phyloP scores from a whole-genome alignment of 495 filamentous ascomycete genomes.

The Penicillium simplicissimum region DNA sequence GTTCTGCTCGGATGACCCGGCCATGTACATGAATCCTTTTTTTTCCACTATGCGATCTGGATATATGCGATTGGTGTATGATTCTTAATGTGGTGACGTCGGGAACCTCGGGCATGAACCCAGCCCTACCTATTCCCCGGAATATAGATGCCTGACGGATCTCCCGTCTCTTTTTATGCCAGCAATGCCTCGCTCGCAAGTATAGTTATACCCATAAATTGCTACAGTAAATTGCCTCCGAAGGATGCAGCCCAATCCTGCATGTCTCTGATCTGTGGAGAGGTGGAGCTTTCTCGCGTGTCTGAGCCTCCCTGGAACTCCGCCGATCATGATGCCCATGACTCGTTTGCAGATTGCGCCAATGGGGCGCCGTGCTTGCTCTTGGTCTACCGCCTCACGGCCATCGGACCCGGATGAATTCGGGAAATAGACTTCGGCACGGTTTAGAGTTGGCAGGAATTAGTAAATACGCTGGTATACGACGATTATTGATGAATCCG shows the following conservation, averaged over 20 bases:
- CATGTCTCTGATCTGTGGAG: slow-evolving; percentile 5
- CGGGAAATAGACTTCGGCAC: no score
- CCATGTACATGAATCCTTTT: slow-evolving; percentile 19
- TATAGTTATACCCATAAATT: slow-evolving; percentile 8
- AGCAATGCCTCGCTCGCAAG: slow-evolving; percentile 2
- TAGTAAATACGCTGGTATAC: neutral
- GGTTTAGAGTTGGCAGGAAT: neutral
- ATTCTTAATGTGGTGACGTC: neutral
- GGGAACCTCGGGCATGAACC: no score
- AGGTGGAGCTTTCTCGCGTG: slow-evolving; percentile 11
- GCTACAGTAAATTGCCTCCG: neutral
- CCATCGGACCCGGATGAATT: neutral
- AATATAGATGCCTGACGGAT: neutral
- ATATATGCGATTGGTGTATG: neutral
- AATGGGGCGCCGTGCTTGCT: neutral
- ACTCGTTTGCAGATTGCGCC: neutral
- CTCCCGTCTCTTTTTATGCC: neutral
- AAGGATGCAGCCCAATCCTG: slow-evolving; percentile 9
- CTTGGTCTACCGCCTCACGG: no score
- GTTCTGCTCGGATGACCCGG: slow-evolving; percentile 8
- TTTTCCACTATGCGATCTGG: slow-evolving; percentile 10
- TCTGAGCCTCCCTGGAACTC: neutral
- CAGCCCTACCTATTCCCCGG: neutral
- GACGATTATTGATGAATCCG: neutral
- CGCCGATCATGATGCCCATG: slow-evolving; percentile 15